A percentile compares a stretch with the other conserved stretches of the same genome.
Evolutionary conservation across 495 filamentous ascomycete genomes (phyloP).

Genomic region (Xylona heveae): DNA sequence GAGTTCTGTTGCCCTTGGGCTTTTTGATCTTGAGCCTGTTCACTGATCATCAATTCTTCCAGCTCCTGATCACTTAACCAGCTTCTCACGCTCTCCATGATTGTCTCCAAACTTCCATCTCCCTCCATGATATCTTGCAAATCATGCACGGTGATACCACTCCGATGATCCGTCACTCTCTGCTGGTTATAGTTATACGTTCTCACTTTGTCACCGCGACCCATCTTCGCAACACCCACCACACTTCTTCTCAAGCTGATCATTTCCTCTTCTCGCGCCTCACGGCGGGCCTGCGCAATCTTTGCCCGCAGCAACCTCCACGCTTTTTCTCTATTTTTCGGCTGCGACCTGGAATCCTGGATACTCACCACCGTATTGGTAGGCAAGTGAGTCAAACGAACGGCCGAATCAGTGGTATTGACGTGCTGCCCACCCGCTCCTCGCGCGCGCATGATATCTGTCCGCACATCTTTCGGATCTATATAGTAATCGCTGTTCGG

Average conservation of each 20-base stretch:
- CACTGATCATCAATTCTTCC: slow-evolving; percentile 35
- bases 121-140: slow-evolving; percentile 54
- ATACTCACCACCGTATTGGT: slow-evolving; percentile 71
- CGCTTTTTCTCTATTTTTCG: slow-evolving; percentile 64
- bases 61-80: slow-evolving; percentile 70
- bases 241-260: slow-evolving; percentile 48
- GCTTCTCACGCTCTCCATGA: slow-evolving; percentile 60
- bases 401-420: slow-evolving; percentile 92
- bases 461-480: slow-evolving; percentile 62
- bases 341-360: slow-evolving; percentile 84
- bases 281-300: slow-evolving; percentile 58
- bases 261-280: slow-evolving; percentile 70
- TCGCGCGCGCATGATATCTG: slow-evolving; percentile 76
- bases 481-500: slow-evolving; percentile 82
- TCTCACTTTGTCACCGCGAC: slow-evolving; percentile 77
- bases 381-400: slow-evolving; percentile 80
- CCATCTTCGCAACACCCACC: slow-evolving; percentile 56
- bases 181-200: slow-evolving; percentile 94
- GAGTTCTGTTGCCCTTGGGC: neutral
- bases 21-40: slow-evolving; percentile 9
- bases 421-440: slow-evolving; percentile 95
- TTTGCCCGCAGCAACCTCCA: slow-evolving; percentile 71
- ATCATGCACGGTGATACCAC: slow-evolving; percentile 62
- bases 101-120: slow-evolving; percentile 31
- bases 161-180: slow-evolving; percentile 83